Conservation (phyloP, 192 early-diverging fungal species). For the Haplosporangium gracile region DNA sequence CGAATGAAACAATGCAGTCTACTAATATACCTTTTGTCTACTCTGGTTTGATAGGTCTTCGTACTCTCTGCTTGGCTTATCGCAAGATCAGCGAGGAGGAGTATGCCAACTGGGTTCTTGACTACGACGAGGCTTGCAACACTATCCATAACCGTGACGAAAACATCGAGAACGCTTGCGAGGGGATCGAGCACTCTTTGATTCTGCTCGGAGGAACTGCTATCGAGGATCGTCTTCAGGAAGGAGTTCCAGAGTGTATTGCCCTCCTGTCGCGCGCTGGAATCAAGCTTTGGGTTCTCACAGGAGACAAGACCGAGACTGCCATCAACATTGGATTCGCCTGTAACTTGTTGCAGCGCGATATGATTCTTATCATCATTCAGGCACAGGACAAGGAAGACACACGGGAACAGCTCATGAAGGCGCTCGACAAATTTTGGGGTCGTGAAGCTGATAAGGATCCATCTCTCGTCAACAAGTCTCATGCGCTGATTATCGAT, state of each 20-base stretch:
- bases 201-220: slow-evolving; percentile 95
- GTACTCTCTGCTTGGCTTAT: slow-evolving; percentile 91
- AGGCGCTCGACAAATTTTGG: slow-evolving; percentile 72
- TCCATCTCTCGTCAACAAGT: slow-evolving; percentile 37
- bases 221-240: slow-evolving; percentile 97
- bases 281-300: slow-evolving; percentile 97
- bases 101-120: slow-evolving; percentile 77
- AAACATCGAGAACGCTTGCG: slow-evolving; percentile 82
- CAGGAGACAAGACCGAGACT: slow-evolving; percentile 97
- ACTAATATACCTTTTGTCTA: not conserved
- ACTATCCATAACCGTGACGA: slow-evolving; percentile 85
- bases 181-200: slow-evolving; percentile 84
- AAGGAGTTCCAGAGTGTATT: slow-evolving; percentile 97
- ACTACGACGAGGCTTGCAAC: slow-evolving; percentile 80
- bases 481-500: slow-evolving; percentile 88
- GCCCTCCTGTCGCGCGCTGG: slow-evolving; percentile 85
- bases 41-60: slow-evolving; percentile 64
- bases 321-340: slow-evolving; percentile 98
- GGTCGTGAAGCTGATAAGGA: slow-evolving; percentile 49
- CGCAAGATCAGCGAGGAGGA: slow-evolving; percentile 77
- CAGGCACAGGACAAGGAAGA: slow-evolving; percentile 67
- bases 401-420: slow-evolving; percentile 75
- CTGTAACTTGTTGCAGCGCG: slow-evolving; percentile 87
- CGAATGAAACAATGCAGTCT: not conserved
- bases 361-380: slow-evolving; percentile 89